Evolutionary conservation across 2,329 filamentous ascomycete genomes (phyloP).

Genomic region (Thelonectria discophora): DNA sequence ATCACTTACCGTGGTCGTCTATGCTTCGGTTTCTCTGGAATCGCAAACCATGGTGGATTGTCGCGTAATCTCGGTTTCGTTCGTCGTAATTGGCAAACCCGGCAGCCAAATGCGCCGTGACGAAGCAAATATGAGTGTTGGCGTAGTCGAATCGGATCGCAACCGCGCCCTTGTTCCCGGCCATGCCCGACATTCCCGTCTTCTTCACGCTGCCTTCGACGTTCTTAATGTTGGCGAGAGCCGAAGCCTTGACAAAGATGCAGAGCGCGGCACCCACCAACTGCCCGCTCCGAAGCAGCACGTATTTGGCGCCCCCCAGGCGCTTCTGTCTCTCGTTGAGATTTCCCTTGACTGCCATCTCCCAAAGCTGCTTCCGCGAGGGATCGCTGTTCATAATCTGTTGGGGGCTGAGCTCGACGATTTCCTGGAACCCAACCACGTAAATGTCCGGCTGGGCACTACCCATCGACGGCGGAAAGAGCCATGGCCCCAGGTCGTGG

Average conservation of each 20-base stretch:
- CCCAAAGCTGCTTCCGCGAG: slow-evolving; percentile 84
- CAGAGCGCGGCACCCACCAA: slow-evolving; percentile 93
- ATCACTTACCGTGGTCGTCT: slow-evolving; percentile 77
- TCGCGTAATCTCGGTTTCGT: slow-evolving; percentile 90
- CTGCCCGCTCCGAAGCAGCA: slow-evolving; percentile 89
- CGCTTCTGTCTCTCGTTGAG: slow-evolving; percentile 76
- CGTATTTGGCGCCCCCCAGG: slow-evolving; percentile 79
- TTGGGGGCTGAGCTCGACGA: slow-evolving; percentile 96
- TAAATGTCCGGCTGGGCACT: slow-evolving; percentile 82
- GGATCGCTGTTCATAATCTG: slow-evolving; percentile 99
- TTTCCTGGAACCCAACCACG: slow-evolving; percentile 94
- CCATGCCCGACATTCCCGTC: slow-evolving; percentile 92
- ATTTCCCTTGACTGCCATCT: slow-evolving; percentile 78
- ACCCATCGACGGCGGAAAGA: slow-evolving; percentile 71
- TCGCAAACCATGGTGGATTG: slow-evolving; percentile 84
- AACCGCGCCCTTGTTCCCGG: slow-evolving; percentile 97
- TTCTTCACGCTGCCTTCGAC: slow-evolving; percentile 97
- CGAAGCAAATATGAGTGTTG: slow-evolving; percentile 91
- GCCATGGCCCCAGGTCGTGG: slow-evolving; percentile 85
- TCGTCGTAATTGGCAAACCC: slow-evolving; percentile 98
- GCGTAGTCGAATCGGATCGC: slow-evolving; percentile 96
- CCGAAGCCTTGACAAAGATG: slow-evolving; percentile 85
- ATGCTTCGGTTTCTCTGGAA: slow-evolving; percentile 93
- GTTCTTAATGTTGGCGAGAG: slow-evolving; percentile 86
- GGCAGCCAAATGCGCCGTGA: slow-evolving; percentile 95